phyloP scores from a whole-genome alignment of 1,284 basidiomycete genomes.

The Flammula alnicola region DNA sequence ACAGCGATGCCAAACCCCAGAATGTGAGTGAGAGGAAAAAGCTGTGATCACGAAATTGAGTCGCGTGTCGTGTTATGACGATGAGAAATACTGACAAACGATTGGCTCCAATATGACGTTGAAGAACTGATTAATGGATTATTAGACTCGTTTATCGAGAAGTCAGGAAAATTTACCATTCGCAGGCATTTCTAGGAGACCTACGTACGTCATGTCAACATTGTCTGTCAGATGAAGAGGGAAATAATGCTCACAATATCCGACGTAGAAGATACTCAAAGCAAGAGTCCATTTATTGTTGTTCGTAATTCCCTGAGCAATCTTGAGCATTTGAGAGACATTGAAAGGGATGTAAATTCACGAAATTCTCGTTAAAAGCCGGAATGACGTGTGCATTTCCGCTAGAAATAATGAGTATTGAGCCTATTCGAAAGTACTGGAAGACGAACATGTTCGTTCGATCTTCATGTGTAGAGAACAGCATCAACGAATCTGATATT shows the following conservation, averaged over 20 bases:
- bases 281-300: conserved; percentile 61
- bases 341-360: conserved; percentile 29
- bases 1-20: conserved; percentile 59
- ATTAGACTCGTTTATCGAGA: not conserved
- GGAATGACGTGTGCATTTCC: conserved; percentile 58
- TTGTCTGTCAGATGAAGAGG: no score
- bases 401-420: conserved; percentile 29
- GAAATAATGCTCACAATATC: conserved; percentile 50
- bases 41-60: conserved; percentile 31
- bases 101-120: conserved; percentile 59
- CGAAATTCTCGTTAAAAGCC: conserved; percentile 58
- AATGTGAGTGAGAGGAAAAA: conserved; percentile 56
- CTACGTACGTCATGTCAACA: no score
- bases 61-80: not conserved
- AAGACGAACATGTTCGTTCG: conserved; percentile 55
- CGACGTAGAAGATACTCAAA: conserved; percentile 61
- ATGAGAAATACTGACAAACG: conserved; percentile 45
- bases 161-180: conserved; percentile 40
- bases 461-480: conserved; percentile 34
- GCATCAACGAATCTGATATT: not conserved
- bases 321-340: conserved; percentile 16
- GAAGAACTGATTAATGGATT: conserved; percentile 43
- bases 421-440: not conserved
- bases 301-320: conserved; percentile 44
- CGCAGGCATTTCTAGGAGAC: conserved; percentile 59